Conservation (phyloP, 2,329 filamentous ascomycete species). For the Mariannaea elegans region DNA sequence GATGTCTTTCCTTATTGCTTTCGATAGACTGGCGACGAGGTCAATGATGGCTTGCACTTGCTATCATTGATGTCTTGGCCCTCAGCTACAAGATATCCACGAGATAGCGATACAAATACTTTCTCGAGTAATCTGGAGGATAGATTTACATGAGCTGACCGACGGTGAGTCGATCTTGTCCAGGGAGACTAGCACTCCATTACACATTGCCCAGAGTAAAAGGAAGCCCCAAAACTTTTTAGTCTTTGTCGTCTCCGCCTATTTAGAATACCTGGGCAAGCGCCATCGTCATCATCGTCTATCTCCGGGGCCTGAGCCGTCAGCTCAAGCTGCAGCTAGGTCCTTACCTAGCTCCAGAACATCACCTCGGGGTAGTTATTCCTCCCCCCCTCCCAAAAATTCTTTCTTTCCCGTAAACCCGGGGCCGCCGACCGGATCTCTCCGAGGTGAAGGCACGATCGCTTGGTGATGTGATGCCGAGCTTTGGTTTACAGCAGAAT, state of each 20-base stretch:
- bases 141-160: neutral
- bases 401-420: too few species aligned
- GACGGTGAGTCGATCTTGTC: neutral
- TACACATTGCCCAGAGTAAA: slow-evolving; percentile 23
- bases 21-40: neutral
- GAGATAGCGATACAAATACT: too few species aligned
- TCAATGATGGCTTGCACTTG: neutral
- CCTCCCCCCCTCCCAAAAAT: neutral
- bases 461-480: neutral
- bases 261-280: neutral
- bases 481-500: neutral
- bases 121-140: too few species aligned
- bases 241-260: neutral
- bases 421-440: slow-evolving; percentile 23
- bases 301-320: slow-evolving; percentile 33
- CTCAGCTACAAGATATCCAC: too few species aligned
- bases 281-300: slow-evolving; percentile 10
- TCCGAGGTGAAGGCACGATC: slow-evolving; percentile 20
- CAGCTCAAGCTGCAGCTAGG: slow-evolving; percentile 18
- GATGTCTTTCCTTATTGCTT: slow-evolving; percentile 3
- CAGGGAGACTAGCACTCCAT: slow-evolving; percentile 1
- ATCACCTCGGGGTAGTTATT: neutral
- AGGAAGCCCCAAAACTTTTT: neutral
- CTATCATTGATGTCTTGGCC: too few species aligned
- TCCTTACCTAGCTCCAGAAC: slow-evolving; percentile 9